Conservation (phyloP, 2,329 filamentous ascomycete species). For the Clonostachys byssicola region DNA sequence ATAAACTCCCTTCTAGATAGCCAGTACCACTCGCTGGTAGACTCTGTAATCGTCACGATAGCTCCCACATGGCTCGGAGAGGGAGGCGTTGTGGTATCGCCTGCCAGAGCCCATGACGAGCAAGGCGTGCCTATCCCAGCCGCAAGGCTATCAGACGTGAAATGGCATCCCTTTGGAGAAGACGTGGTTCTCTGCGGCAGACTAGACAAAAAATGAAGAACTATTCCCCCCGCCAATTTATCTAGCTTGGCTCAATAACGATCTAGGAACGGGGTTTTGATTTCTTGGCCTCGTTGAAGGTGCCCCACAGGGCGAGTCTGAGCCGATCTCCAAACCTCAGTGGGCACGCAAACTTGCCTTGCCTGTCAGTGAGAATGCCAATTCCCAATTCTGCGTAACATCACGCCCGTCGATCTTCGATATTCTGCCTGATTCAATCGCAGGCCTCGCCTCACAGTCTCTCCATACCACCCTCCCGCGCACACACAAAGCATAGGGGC, state of each 20-base stretch:
- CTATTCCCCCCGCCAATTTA: no score
- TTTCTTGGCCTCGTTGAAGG: no score
- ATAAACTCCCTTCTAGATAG: constrained; percentile 76
- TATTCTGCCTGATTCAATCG: no score
- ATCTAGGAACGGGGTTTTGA: no score
- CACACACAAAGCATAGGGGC: constrained; percentile 9
- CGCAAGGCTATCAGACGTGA: constrained; percentile 61
- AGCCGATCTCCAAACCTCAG: background rate
- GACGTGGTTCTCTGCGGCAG: constrained; percentile 79
- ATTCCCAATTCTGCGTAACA: background rate
- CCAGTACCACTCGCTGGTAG: constrained; percentile 56
- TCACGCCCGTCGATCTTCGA: background rate
- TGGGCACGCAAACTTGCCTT: background rate
- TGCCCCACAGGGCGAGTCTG: no score
- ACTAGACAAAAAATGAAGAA: no score
- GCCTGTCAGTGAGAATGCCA: background rate
- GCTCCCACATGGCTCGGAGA: constrained; percentile 87
- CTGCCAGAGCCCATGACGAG: constrained; percentile 48
- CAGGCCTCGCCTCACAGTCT: background rate
- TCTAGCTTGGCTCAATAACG: no score
- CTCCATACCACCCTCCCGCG: background rate
- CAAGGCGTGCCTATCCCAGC: constrained; percentile 52
- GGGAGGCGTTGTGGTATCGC: constrained; percentile 76
- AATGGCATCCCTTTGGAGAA: constrained; percentile 75
- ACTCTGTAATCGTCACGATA: constrained; percentile 82